Conservation (phyloP, 2,329 filamentous ascomycete genomes). For the Sordariomycetes sp. region DNA sequence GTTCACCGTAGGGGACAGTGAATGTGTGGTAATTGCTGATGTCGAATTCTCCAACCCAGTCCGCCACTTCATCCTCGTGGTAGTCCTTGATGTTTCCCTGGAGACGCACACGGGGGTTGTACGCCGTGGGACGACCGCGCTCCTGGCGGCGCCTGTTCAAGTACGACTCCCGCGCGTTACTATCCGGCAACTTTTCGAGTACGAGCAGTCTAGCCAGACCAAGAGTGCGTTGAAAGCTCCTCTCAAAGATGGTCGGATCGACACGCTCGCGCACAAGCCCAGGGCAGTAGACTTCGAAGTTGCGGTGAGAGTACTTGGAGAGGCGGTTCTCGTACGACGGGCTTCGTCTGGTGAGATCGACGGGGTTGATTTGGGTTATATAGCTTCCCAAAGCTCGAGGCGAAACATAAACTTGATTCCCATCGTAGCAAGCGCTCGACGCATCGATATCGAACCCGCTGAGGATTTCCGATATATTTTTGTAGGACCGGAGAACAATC, state of each 20-base stretch:
- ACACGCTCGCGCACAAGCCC: conserved; percentile 62
- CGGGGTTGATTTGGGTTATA: conserved; percentile 71
- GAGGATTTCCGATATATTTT: conserved; percentile 72
- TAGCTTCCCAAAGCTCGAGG: conserved; percentile 69
- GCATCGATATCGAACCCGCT: conserved; percentile 86
- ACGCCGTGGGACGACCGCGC: conserved; percentile 53
- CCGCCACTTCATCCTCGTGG: conserved; percentile 71
- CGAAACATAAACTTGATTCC: conserved; percentile 66
- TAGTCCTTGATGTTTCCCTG: conserved; percentile 65
- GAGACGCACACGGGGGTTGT: conserved; percentile 29
- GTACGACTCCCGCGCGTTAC: conserved; percentile 58
- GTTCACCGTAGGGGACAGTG: conserved; percentile 56
- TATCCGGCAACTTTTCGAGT: conserved; percentile 65
- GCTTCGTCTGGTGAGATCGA: conserved; percentile 69
- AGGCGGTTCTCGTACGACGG: conserved; percentile 82
- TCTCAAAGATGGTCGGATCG: conserved; percentile 79
- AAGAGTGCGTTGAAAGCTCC: conserved; percentile 64
- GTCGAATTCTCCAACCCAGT: conserved; percentile 71
- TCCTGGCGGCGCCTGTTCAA: conserved; percentile 59
- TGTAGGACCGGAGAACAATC: conserved; percentile 79
- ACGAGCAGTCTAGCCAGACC: conserved; percentile 73
- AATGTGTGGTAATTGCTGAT: conserved; percentile 73
- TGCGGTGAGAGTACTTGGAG: conserved; percentile 74
- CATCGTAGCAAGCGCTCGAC: conserved; percentile 71
- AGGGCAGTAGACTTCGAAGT: conserved; percentile 77